Evolutionary conservation across 495 filamentous ascomycete species (phyloP).

Genomic region (Penicillium bialowiezense): DNA sequence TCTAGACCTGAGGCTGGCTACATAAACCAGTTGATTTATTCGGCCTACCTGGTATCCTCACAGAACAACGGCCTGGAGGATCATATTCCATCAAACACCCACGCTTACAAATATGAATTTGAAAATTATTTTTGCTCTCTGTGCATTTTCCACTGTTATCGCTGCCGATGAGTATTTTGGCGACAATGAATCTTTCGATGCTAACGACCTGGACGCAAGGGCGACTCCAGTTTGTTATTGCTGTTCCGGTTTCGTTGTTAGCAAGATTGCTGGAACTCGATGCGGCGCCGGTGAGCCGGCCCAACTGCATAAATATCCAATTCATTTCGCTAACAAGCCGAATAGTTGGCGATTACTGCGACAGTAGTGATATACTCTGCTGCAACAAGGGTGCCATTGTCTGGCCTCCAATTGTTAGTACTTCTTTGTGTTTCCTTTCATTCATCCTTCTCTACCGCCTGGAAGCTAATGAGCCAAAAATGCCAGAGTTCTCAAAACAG

Average conservation of each 20-base stretch:
- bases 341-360: background rate
- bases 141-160: background rate
- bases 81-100: background rate
- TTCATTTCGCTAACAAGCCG: background rate
- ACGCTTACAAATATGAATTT: background rate
- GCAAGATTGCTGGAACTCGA: background rate
- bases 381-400: constrained; percentile 3
- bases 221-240: background rate
- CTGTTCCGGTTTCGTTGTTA: background rate
- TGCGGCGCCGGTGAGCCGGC: background rate
- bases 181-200: background rate
- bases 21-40: no score
- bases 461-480: background rate
- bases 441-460: background rate
- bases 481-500: background rate
- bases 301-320: background rate
- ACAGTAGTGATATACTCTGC: background rate
- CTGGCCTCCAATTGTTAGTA: constrained; percentile 3
- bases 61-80: background rate
- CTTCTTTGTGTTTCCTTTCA: background rate
- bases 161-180: background rate
- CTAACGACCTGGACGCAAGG: background rate
- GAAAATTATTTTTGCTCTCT: background rate
- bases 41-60: no score
- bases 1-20: background rate